Percentiles rank a stretch among this genome's conserved stretches.
These are phyloP conservation scores for Pilobolus umbonatus DNA, from an alignment of 192 early-diverging fungal genomes.

Conservation along the genomic window DNA sequence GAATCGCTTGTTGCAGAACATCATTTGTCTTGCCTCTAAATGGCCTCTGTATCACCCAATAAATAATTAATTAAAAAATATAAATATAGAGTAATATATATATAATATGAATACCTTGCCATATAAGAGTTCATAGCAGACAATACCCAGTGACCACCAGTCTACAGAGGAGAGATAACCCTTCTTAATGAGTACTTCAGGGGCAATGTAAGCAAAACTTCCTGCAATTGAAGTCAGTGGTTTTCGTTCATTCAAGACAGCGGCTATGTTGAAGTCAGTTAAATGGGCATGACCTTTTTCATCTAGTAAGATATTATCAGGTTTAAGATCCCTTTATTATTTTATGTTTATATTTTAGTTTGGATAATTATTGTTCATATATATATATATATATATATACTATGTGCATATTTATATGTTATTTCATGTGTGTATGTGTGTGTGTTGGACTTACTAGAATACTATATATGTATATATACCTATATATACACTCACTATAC, in stretches of 20 bases:
- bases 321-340: constrained; percentile 67
- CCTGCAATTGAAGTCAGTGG: constrained; percentile 72
- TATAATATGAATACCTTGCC: too few species aligned
- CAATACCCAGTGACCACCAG: constrained; percentile 82
- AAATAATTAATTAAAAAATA: neutral
- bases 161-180: constrained; percentile 51
- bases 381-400: neutral
- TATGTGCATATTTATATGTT: neutral
- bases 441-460: neutral
- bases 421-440: too few species aligned
- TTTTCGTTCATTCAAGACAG: constrained; percentile 58
- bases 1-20: constrained; percentile 65
- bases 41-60: constrained; percentile 55
- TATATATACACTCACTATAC: too few species aligned
- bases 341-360: neutral
- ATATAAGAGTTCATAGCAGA: constrained; percentile 70
- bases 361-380: neutral
- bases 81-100: neutral
- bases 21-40: constrained; percentile 84
- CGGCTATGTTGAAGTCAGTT: constrained; percentile 87
- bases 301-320: constrained; percentile 79
- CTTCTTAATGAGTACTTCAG: constrained; percentile 62
- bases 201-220: constrained; percentile 86
- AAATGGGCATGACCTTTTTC: constrained; percentile 77
- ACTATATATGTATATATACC: too few species aligned